Conservation (phyloP, 805 yeast genomes). For the Yamadazyma insecticola region DNA sequence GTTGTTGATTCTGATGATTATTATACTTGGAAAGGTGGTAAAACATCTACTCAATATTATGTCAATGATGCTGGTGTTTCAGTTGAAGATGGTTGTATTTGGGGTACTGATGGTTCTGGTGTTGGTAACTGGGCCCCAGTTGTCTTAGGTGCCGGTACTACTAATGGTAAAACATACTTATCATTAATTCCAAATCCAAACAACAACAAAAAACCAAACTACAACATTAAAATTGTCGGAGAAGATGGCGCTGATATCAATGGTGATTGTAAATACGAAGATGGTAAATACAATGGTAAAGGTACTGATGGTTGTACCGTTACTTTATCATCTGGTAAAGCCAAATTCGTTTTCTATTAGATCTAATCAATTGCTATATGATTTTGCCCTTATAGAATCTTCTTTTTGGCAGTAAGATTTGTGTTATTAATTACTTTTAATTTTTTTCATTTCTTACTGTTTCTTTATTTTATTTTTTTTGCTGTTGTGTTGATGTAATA, state of each 20-base stretch:
- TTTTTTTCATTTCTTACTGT: no score
- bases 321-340: constrained; percentile 55
- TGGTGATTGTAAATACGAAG: constrained; percentile 77
- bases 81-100: constrained; percentile 84
- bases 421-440: no score
- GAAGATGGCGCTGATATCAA: constrained; percentile 47
- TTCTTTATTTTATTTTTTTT: no score
- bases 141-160: constrained; percentile 87
- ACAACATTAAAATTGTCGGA: constrained; percentile 59
- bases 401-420: no score
- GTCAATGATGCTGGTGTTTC: constrained; percentile 96
- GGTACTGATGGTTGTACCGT: constrained; percentile 80
- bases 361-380: no score
- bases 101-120: constrained; percentile 80
- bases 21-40: constrained; percentile 75
- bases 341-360: constrained; percentile 47
- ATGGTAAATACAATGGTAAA: constrained; percentile 66
- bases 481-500: no score
- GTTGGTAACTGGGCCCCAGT: constrained; percentile 99
- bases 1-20: constrained; percentile 76
- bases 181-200: constrained; percentile 95
- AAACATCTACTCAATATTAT: constrained; percentile 93
- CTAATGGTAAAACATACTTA: constrained; percentile 65
- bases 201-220: constrained; percentile 60
- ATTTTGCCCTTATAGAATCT: no score